A percentile compares a stretch with the other conserved stretches of the same genome.
Conservation (phyloP, 805 yeast genomes). For the Torulaspora microellipsoides region DNA sequence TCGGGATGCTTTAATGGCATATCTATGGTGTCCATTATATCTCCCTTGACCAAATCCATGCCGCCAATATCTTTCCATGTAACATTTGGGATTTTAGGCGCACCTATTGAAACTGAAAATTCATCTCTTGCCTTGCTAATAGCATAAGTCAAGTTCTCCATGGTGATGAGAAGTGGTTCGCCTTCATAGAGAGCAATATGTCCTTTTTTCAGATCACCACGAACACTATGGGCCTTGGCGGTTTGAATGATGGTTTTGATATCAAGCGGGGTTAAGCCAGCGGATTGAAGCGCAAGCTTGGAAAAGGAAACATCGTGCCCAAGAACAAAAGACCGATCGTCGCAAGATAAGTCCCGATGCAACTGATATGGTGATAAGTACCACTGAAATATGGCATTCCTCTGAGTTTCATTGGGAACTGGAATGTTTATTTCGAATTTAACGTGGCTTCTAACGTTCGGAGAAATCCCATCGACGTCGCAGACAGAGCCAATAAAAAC, state of each 20-base stretch:
- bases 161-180: constrained; percentile 38
- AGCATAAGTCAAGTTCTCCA: constrained; percentile 59
- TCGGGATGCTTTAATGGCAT: constrained; percentile 94
- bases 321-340: constrained; percentile 1
- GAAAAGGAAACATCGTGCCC: constrained; percentile 41
- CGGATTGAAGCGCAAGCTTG: constrained; percentile 75
- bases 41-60: constrained; percentile 81
- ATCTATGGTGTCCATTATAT: constrained; percentile 91
- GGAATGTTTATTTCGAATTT: constrained; percentile 72
- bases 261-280: constrained; percentile 88
- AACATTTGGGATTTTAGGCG: constrained; percentile 92
- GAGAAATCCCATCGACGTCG: constrained; percentile 65
- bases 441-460: constrained; percentile 57
- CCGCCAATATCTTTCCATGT: constrained; percentile 99
- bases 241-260: constrained; percentile 62
- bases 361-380: constrained; percentile 37
- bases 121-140: constrained; percentile 79
- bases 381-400: constrained; percentile 56
- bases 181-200: constrained; percentile 13
- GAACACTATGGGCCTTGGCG: constrained; percentile 56
- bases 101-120: constrained; percentile 92
- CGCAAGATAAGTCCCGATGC: constrained; percentile 4
- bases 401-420: constrained; percentile 76
- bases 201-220: constrained; percentile 39
- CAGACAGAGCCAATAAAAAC: constrained; percentile 63